A percentile compares a stretch with the other conserved stretches of the same genome.
Evolutionary conservation across 2,329 filamentous ascomycete genomes (phyloP).

Genomic region (Cercospora canescens): DNA sequence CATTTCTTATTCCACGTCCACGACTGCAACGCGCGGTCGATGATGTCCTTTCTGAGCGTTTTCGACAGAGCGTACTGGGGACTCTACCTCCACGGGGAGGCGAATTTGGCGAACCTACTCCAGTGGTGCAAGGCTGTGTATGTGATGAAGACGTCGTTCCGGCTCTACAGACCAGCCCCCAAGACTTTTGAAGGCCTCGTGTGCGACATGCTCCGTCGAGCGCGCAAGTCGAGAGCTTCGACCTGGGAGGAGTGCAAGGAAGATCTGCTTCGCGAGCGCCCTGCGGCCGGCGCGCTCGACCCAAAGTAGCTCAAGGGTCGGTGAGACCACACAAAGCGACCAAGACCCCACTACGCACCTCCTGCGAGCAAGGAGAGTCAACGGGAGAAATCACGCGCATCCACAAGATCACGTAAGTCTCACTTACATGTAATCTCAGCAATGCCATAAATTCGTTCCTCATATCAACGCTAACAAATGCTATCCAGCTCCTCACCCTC

Average conservation of each 20-base stretch:
- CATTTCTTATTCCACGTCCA: no score
- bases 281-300: neutral
- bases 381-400: no score
- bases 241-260: neutral
- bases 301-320: no score
- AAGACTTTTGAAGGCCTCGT: no score
- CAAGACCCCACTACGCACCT: no score
- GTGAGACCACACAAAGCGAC: no score
- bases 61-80: no score
- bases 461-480: neutral
- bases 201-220: neutral
- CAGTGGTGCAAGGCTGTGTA: neutral
- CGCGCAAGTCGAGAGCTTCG: neutral
- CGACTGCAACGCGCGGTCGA: no score
- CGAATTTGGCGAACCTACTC: neutral
- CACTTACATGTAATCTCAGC: neutral
- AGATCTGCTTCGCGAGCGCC: neutral
- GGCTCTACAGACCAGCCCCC: no score
- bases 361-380: no score
- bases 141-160: neutral
- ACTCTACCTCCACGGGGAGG: neutral
- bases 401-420: no score
- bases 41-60: no score
- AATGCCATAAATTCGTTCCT: neutral
- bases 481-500: slow-evolving; percentile 18